phyloP scores from a whole-genome alignment of 75 land plant genomes.

The Pinus tabuliformis region DNA sequence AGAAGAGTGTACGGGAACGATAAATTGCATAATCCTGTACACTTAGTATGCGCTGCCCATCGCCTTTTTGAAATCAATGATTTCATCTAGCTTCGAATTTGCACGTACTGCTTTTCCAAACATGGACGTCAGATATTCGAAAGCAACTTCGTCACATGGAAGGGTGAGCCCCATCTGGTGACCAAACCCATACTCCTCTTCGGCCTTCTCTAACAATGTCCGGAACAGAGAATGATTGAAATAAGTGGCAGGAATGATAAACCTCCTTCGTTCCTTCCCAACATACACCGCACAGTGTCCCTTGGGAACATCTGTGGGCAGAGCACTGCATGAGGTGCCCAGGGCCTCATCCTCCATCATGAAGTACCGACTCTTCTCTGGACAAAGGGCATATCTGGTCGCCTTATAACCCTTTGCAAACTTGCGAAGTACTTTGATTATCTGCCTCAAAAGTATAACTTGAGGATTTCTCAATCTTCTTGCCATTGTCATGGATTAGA shows the following conservation, averaged over 20 bases:
- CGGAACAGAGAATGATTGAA: too few species aligned
- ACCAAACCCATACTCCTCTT: neutral
- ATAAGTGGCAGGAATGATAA: too few species aligned
- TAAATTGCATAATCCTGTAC: too few species aligned
- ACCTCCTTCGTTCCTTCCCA: neutral
- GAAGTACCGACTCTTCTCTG: neutral
- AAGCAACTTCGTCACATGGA: neutral
- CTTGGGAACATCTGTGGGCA: neutral
- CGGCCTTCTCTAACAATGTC: too few species aligned
- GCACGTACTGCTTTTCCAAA: neutral
- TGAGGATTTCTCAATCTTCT: neutral
- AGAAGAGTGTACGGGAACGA: too few species aligned
- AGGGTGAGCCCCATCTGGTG: neutral
- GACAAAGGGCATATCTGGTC: neutral
- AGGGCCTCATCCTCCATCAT: neutral
- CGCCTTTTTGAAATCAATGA: neutral
- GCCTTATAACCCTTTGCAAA: neutral
- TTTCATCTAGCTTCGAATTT: neutral
- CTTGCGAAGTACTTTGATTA: neutral
- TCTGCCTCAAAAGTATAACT: neutral
- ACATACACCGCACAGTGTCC: slow-evolving; percentile 39
- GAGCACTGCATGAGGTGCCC: neutral
- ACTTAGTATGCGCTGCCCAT: neutral
- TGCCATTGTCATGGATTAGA: neutral
- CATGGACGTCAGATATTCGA: neutral